Conservation (phyloP, 1,139 yeast species). For the Wickerhamomyces sp. region DNA sequence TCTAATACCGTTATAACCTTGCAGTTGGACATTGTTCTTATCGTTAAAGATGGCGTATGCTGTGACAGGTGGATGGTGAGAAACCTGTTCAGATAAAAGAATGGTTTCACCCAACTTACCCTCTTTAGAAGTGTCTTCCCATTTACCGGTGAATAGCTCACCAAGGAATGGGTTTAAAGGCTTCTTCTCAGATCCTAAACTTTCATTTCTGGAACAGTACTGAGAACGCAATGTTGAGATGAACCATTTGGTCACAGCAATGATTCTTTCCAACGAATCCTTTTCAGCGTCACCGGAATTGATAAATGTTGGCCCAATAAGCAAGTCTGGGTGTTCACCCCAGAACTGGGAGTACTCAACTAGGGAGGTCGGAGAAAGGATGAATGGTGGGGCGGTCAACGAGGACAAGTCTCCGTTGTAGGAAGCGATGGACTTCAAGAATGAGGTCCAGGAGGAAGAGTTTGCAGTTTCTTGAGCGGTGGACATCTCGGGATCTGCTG, state of each 20-base stretch:
- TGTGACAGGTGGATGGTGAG: constrained; percentile 94
- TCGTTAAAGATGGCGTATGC: constrained; percentile 79
- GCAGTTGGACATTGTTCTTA: constrained; percentile 58
- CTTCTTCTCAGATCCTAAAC: constrained; percentile 89
- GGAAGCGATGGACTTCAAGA: constrained; percentile 85
- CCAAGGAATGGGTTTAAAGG: constrained; percentile 94
- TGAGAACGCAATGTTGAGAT: constrained; percentile 88
- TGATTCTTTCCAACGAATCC: constrained; percentile 51
- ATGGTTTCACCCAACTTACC: constrained; percentile 61
- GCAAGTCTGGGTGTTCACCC: constrained; percentile 86
- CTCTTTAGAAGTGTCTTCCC: constrained; percentile 51
- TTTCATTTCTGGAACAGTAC: constrained; percentile 87
- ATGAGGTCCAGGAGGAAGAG: constrained; percentile 67
- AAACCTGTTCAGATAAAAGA: constrained; percentile 83
- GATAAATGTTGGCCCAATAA: constrained; percentile 62
- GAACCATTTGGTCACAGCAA: constrained; percentile 87
- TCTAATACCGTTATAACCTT: constrained; percentile 87
- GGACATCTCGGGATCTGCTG: not conserved
- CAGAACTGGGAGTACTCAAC: constrained; percentile 90
- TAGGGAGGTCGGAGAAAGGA: constrained; percentile 82
- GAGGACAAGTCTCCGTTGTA: constrained; percentile 94
- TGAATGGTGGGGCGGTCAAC: constrained; percentile 97
- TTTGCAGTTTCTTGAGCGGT: not conserved
- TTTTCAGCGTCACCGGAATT: constrained; percentile 29
- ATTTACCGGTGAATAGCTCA: constrained; percentile 84